These are phyloP conservation scores for Aspergillus mulundensis DNA, from an alignment of 495 filamentous ascomycete genomes.

Conservation along the genomic window DNA sequence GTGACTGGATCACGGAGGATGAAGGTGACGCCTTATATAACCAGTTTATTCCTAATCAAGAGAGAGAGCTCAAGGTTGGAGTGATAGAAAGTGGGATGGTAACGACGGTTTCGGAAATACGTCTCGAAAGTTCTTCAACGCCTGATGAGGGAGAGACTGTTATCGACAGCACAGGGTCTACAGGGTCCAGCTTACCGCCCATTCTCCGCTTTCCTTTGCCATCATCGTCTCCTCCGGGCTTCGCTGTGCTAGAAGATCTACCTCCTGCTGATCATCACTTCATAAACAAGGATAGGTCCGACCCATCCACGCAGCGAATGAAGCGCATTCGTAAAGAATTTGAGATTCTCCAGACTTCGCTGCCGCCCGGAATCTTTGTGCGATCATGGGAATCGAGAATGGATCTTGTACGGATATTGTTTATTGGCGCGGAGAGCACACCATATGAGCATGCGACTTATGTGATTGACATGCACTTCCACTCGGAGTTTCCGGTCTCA, in stretches of 20 bases:
- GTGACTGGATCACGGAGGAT: constrained; percentile 30
- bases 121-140: neutral
- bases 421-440: constrained; percentile 55
- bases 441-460: constrained; percentile 61
- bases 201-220: constrained; percentile 19
- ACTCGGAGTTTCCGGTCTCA: constrained; percentile 38
- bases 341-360: constrained; percentile 49
- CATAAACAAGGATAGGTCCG: constrained; percentile 14
- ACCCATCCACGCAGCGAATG: constrained; percentile 22
- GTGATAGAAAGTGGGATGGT: constrained; percentile 6
- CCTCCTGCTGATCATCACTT: constrained; percentile 50
- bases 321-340: constrained; percentile 54
- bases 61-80: neutral
- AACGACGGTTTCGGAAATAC: constrained; percentile 12
- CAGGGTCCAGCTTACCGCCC: neutral
- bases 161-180: neutral
- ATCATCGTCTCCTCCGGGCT: constrained; percentile 29
- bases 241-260: constrained; percentile 39
- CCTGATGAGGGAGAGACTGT: neutral
- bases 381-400: constrained; percentile 56
- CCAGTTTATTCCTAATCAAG: neutral
- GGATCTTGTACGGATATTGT: constrained; percentile 54
- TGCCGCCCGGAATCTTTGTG: constrained; percentile 54
- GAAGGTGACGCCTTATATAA: constrained; percentile 5
- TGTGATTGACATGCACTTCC: constrained; percentile 54